Evolutionary conservation across 441 rosid genomes (phyloP).

Genomic region (Mallotus repandus): DNA sequence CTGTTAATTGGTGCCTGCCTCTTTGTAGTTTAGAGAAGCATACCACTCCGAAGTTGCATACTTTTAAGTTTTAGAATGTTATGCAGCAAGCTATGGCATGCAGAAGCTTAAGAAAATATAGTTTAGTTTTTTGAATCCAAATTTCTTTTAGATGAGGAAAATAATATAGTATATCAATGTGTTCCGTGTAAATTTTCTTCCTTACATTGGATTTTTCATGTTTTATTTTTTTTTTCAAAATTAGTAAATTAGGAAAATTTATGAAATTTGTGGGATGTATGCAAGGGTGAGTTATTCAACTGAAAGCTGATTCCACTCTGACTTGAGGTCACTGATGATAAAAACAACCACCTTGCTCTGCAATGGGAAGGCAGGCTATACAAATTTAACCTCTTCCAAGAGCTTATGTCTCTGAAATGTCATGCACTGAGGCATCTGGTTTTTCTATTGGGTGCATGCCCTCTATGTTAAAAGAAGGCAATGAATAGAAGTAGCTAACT

Average conservation of each 20-base stretch:
- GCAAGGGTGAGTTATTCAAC: neutral
- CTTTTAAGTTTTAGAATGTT: neutral
- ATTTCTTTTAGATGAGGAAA: neutral
- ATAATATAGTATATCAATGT: neutral
- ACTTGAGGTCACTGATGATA: neutral
- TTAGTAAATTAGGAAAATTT: neutral
- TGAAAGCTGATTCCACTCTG: neutral
- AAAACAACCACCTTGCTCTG: neutral
- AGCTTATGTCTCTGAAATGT: neutral
- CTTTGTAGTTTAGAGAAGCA: neutral
- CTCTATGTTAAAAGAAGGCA: neutral
- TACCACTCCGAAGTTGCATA: neutral
- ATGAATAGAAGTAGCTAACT: neutral
- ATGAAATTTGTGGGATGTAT: neutral
- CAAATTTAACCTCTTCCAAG: neutral
- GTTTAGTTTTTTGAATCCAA: neutral
- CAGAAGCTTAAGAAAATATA: neutral
- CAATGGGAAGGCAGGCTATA: conserved; percentile 4
- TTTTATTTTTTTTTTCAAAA: neutral
- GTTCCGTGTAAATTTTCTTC: neutral
- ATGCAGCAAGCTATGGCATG: neutral
- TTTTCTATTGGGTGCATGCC: neutral
- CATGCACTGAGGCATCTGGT: neutral
- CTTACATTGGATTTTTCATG: neutral
- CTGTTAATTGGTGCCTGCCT: too few species aligned